phyloP scores from a whole-genome alignment of 805 yeast genomes.

The Zygosaccharomyces bisporus region DNA sequence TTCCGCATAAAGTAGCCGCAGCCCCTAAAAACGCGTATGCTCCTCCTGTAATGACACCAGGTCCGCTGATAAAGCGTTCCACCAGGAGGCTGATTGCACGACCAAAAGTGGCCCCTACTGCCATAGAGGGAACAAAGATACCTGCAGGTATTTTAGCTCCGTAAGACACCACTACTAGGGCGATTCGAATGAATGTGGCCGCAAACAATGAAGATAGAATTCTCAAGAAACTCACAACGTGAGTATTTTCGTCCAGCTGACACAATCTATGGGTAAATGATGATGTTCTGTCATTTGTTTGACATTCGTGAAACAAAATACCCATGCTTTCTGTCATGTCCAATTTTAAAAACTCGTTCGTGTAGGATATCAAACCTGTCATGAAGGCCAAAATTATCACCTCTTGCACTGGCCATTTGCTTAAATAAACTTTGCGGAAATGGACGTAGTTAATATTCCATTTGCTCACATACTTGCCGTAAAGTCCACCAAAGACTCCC shows the following conservation, averaged over 20 bases:
- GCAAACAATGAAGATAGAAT: conserved; percentile 52
- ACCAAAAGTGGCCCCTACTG: conserved; percentile 93
- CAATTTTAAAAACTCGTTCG: conserved; percentile 70
- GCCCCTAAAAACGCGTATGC: conserved; percentile 96
- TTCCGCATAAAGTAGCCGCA: conserved; percentile 91
- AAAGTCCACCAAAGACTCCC: conserved; percentile 89
- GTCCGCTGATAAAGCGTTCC: conserved; percentile 44
- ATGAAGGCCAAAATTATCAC: conserved; percentile 61
- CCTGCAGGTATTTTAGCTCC: conserved; percentile 98
- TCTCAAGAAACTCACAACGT: conserved; percentile 26
- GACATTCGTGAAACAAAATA: conserved; percentile 78
- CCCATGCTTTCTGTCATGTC: conserved; percentile 98
- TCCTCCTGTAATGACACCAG: conserved; percentile 79
- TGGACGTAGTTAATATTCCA: conserved; percentile 72
- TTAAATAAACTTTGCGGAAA: conserved; percentile 67
- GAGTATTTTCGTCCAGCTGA: conserved; percentile 34
- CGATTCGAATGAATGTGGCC: conserved; percentile 70
- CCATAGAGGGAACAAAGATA: conserved; percentile 94
- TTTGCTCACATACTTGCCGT: conserved; percentile 74
- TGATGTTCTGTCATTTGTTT: conserved; percentile 35
- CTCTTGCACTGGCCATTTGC: conserved; percentile 52
- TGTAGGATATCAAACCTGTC: conserved; percentile 76
- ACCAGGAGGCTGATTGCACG: conserved; percentile 76
- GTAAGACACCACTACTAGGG: conserved; percentile 76
- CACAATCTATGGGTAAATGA: conserved; percentile 43